Conservation (phyloP, 2,329 filamentous ascomycete species). For the Penicillium janthinellum region DNA sequence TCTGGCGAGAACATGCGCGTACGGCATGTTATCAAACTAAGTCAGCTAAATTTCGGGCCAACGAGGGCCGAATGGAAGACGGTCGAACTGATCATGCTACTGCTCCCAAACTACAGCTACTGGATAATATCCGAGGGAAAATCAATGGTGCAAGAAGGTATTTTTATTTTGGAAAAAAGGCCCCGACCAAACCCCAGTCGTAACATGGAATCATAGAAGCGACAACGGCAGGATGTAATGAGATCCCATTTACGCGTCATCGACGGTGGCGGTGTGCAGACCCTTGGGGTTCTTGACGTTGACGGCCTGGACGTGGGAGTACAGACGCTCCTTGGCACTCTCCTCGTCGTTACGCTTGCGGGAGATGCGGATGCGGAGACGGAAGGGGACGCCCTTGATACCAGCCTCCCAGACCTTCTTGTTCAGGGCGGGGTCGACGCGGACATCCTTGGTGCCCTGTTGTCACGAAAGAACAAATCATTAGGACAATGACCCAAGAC, state of each 20-base stretch:
- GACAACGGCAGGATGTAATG: slow-evolving; percentile 16
- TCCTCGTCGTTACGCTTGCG: slow-evolving; percentile 99
- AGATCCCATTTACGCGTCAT: slow-evolving; percentile 55
- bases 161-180: slow-evolving; percentile 29
- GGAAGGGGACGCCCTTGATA: slow-evolving; percentile 98
- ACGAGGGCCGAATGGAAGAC: not conserved
- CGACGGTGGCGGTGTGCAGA: slow-evolving; percentile 86
- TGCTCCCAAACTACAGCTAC: not conserved
- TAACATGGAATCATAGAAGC: slow-evolving; percentile 31
- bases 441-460: slow-evolving; percentile 96
- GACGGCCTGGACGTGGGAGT: slow-evolving; percentile 99
- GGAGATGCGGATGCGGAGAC: slow-evolving; percentile 96
- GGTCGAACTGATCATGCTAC: not conserved
- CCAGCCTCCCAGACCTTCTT: slow-evolving; percentile 99
- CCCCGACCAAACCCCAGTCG: slow-evolving; percentile 29
- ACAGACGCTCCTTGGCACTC: slow-evolving; percentile 98
- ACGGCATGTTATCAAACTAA: too few species aligned
- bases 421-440: slow-evolving; percentile 97
- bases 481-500: not conserved
- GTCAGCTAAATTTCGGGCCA: not conserved
- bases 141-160: slow-evolving; percentile 23
- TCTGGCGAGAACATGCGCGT: too few species aligned
- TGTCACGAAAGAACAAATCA: slow-evolving; percentile 14
- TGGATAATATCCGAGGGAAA: not conserved
- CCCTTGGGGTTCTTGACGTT: slow-evolving; percentile 99